Conservation (phyloP, 2,329 filamentous ascomycete species). For the Colletotrichum destructivum region DNA sequence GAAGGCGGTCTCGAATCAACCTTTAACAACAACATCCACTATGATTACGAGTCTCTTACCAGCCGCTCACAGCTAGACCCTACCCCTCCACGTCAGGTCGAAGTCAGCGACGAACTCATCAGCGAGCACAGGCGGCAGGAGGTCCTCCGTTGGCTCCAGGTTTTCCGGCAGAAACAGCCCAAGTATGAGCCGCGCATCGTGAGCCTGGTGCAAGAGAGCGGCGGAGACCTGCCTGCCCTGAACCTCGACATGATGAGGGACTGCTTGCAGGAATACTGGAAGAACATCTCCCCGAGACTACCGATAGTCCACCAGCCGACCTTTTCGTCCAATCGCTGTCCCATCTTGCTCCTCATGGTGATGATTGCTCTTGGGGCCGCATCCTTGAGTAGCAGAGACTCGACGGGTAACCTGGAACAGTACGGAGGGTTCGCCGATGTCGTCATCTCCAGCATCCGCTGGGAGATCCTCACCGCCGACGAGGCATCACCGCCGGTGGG, state of each 20-base stretch:
- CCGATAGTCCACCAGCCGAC: conserved; percentile 92
- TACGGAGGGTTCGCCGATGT: conserved; percentile 68
- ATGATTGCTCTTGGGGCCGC: conserved; percentile 90
- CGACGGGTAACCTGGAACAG: conserved; percentile 63
- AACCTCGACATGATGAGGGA: conserved; percentile 87
- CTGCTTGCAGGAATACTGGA: conserved; percentile 90
- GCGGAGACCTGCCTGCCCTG: conserved; percentile 65
- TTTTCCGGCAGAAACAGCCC: conserved; percentile 61
- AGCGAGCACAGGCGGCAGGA: conserved; percentile 62
- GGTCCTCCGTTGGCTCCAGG: conserved; percentile 59
- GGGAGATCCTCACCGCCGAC: conserved; percentile 86
- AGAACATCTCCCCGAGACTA: conserved; percentile 85
- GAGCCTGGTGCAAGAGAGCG: conserved; percentile 53
- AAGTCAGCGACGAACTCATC: conserved; percentile 60
- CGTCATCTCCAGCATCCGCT: conserved; percentile 81
- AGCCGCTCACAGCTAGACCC: conserved; percentile 63
- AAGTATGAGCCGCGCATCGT: conserved; percentile 51
- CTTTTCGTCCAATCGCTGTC: conserved; percentile 85
- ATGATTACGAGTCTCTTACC: conserved; percentile 66
- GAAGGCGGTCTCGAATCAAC: conserved; percentile 66
- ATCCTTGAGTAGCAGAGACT: conserved; percentile 78
- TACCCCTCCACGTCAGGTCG: conserved; percentile 57
- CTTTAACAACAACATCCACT: conserved; percentile 66
- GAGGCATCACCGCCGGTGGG: conserved; percentile 88
- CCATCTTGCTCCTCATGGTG: conserved; percentile 81